Base-by-base conservation (phyloP, 2,329 filamentous ascomycete genomes). In the Davidsoniella eucalypti region DNA sequence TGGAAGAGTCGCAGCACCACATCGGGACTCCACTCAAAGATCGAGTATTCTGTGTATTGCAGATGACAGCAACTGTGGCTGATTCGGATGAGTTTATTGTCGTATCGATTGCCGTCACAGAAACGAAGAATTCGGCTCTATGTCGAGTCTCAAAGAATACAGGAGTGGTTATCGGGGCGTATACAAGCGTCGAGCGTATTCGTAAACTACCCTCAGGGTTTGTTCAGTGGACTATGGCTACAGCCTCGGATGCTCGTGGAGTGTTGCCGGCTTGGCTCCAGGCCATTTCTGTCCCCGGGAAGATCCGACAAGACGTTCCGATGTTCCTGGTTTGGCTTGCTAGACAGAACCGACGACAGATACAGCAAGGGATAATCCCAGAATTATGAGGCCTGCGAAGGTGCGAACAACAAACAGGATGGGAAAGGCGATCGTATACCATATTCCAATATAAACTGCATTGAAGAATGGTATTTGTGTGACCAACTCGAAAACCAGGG, bases 211-310 rank as follows among this genome's bases (percentile, higher is more conserved):
- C 57, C 3, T 59, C 57, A n/a, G 64, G 66, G 1, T 61, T 65
- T 16, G 69, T 84, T 44, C 78, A 82, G 62, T 92, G 84, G 84
- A 67, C 81, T 52, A 88, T 90, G 82, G 82, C 77, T 7, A 88
- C 84, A 8, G 74, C 79, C 9, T 82, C 78, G 53, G 75, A 88
- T 61, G 84, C 84, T 0, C 70, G 71, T 49, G 84, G 84, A 0
- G 62, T 71, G 25, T 58, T 88, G 51, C 84, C 84, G 0, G 67
- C 71, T 60, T 78, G 70, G 67, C 60, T 82, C 56, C 83, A 87
- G 67, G 78, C 76, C 54, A 58, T 75, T 60, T 76, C 73, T 3
- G 68, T 84, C 45, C 75, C 79, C 1, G 71, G 70, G 1, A 70
- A 75, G 54, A 69, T 87, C 45, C 75, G 75, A 16, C 84, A 84